Evolutionary conservation across 2,329 filamentous ascomycete species (phyloP).

Genomic region (Claviceps sp.): DNA sequence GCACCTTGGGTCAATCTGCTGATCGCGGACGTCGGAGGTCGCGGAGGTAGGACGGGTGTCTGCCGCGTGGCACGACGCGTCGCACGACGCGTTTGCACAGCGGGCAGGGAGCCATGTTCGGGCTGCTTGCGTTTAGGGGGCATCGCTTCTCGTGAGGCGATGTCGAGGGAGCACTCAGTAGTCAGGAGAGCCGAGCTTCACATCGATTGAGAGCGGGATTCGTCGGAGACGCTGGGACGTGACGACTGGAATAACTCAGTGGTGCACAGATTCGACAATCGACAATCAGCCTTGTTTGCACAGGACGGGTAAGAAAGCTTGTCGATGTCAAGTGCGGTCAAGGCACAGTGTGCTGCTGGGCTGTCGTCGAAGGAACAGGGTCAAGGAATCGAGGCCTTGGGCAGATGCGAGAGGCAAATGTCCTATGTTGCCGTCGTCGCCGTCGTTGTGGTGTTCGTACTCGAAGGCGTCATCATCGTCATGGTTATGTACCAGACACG

Average conservation of each 20-base stretch:
- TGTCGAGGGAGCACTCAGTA: background rate
- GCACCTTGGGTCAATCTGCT: constrained; percentile 5
- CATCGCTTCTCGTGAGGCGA: constrained; percentile 13
- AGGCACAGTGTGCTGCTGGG: background rate
- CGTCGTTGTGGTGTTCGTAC: too few species aligned
- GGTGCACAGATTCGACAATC: background rate
- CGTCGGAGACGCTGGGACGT: background rate
- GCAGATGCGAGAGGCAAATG: background rate
- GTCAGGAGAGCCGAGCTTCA: too few species aligned
- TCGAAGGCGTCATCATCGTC: too few species aligned
- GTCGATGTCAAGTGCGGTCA: background rate
- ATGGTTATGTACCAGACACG: too few species aligned
- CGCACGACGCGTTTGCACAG: constrained; percentile 20
- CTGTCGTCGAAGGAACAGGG: background rate
- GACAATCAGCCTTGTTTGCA: background rate
- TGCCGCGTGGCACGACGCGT: constrained; percentile 29
- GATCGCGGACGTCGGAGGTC: constrained; percentile 9
- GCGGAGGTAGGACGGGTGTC: constrained; percentile 19
- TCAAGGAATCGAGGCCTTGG: background rate
- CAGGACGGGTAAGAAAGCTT: background rate
- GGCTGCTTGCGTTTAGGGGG: constrained; percentile 25
- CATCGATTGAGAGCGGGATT: background rate
- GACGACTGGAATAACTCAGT: background rate
- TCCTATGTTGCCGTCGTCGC: too few species aligned
- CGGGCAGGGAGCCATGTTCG: constrained; percentile 13